Base-by-base conservation (phyloP, 305 asterid genomes). In the Coffea humblotiana region DNA sequence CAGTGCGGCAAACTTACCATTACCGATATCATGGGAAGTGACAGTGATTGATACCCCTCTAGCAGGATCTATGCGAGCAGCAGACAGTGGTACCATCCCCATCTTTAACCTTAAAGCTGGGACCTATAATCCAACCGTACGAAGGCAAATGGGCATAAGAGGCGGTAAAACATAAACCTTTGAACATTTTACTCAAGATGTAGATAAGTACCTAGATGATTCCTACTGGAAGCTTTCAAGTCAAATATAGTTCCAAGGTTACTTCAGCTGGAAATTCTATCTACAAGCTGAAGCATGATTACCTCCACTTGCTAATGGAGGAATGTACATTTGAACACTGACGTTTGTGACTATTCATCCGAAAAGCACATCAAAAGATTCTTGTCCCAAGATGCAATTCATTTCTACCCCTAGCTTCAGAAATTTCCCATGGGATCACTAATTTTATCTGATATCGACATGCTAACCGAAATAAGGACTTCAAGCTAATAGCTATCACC, bases 1-100 rank as follows among this genome's bases (percentile, higher is more conserved):
- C 72, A 76, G 27, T 23, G 75, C 12, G 13, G 83, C 14, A 79
- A 79, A 72, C 81, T 75, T 29, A 72, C 54, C 29, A 15, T 74
- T 25, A 71, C 48, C 23, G 80, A 70, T 29, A 45, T 66, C 47
- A 19, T 40, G 70, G 63, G 63, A n/a, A 60, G 43, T 40, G 74
- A 35, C 8, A 77, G 37, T 8, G 54, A 76, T 68, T 69, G 80
- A 58, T 69, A 52, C n/a, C 66, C n/a, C 71, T 52, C 54, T 40
- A 78, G 60, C 54, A 40, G 48, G n/a, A 43, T 35, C 40, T 43
- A 63, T 32, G 15, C 12, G 19, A 19, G 74, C 11, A 29, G 81
- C n/a, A 19, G 68, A 63, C 16, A 29, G 32, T 56, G 79, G 70
- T 25, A 45, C 45, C 12, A 48, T 29, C 25, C 4, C 45, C 5